phyloP scores from a whole-genome alignment of 352 stramenopile genomes.

The Phytophthora megakarya region DNA sequence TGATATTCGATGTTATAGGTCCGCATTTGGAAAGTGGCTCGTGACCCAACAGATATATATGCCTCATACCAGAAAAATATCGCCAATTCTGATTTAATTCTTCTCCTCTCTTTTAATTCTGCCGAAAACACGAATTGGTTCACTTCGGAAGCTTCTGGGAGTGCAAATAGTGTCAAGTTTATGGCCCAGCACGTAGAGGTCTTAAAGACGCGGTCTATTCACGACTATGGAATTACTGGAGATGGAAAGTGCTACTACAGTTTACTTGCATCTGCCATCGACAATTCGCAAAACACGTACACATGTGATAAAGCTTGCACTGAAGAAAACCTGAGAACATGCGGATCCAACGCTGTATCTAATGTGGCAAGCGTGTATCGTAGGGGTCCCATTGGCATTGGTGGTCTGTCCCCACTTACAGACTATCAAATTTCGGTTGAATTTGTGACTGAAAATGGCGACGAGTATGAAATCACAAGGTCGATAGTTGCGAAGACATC shows the following conservation, averaged over 20 bases:
- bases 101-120: conserved; percentile 43
- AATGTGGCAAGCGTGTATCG: conserved; percentile 39
- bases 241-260: conserved; percentile 48
- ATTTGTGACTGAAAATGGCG: conserved; percentile 29
- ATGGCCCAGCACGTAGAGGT: conserved; percentile 37
- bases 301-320: conserved; percentile 30
- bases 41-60: conserved; percentile 25
- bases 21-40: conserved; percentile 40
- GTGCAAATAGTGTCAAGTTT: conserved; percentile 44
- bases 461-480: conserved; percentile 42
- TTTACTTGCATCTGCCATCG: conserved; percentile 7
- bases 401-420: conserved; percentile 32
- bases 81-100: conserved; percentile 22
- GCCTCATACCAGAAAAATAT: conserved; percentile 28
- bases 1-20: conserved; percentile 24
- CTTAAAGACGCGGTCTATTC: conserved; percentile 7
- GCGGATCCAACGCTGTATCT: conserved; percentile 13
- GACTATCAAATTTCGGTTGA: conserved; percentile 46
- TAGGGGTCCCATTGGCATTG: conserved; percentile 40
- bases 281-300: not conserved
- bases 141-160: conserved; percentile 38
- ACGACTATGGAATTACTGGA: conserved; percentile 35
- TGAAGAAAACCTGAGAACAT: conserved; percentile 25
- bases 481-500: conserved; percentile 38
- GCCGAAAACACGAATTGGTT: conserved; percentile 19